Evolutionary conservation across 1,284 basidiomycete species (phyloP).

Genomic region (Schizopora paradoxa): DNA sequence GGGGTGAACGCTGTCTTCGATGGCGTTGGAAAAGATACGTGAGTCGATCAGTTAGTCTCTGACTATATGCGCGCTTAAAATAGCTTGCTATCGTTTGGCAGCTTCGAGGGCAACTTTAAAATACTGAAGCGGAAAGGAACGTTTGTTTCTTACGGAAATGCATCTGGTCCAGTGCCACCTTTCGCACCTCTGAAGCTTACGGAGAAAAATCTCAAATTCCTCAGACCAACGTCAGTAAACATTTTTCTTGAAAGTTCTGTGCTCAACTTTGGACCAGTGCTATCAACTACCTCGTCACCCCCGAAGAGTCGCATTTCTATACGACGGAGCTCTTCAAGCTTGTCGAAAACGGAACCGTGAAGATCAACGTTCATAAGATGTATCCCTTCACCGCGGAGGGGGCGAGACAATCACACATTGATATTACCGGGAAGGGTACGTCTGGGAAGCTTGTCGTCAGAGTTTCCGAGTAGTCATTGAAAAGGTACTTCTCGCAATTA

Average conservation of each 20-base stretch:
- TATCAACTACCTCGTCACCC: constrained; percentile 61
- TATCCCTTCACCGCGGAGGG: constrained; percentile 85
- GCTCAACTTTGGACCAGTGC: constrained; percentile 41
- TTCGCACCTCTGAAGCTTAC: constrained; percentile 70
- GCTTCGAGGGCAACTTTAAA: constrained; percentile 79
- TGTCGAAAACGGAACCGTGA: constrained; percentile 56
- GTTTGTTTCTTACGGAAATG: constrained; percentile 85
- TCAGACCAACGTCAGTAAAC: constrained; percentile 63
- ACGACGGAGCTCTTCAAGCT: constrained; percentile 64
- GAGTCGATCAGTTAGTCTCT: constrained; percentile 27
- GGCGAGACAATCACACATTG: constrained; percentile 69
- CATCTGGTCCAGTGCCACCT: constrained; percentile 73
- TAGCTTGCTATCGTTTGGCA: constrained; percentile 26
- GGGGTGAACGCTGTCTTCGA: constrained; percentile 88
- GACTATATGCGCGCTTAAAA: not conserved
- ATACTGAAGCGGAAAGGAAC: constrained; percentile 77
- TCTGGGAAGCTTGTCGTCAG: constrained; percentile 80
- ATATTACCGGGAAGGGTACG: constrained; percentile 73
- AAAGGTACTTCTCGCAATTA: too few relatives aligned
- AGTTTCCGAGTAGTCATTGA: constrained; percentile 31
- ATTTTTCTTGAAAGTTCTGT: constrained; percentile 3
- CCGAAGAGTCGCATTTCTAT: constrained; percentile 67
- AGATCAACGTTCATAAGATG: constrained; percentile 67
- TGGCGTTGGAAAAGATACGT: constrained; percentile 91
- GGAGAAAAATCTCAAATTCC: constrained; percentile 78